Percentiles rank a stretch among this genome's conserved stretches.
Conservation (phyloP, 2,329 filamentous ascomycete species). For the Ciborinia camelliae region DNA sequence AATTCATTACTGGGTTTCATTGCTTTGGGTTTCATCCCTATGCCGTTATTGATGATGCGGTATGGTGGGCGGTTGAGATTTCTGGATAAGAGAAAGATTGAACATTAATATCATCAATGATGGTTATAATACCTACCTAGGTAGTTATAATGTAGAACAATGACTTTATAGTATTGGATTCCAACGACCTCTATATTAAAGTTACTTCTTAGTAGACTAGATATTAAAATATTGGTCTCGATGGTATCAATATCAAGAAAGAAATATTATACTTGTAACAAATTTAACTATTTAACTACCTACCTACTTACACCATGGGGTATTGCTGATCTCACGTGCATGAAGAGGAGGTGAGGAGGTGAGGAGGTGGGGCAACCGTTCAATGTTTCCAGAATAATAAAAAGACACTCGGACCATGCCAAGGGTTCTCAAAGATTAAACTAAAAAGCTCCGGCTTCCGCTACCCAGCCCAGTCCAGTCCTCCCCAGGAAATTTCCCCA, state of each 20-base stretch:
- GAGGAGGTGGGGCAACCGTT: background rate
- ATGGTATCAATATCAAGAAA: no score
- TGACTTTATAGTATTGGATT: no score
- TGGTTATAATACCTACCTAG: no score
- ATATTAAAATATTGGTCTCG: no score
- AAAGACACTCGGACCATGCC: constrained; percentile 3
- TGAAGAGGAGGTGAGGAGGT: constrained; percentile 1
- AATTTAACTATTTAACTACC: no score
- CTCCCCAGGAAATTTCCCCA: background rate
- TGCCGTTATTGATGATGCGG: background rate
- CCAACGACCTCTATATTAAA: no score
- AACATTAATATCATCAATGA: no score
- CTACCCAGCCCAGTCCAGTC: background rate
- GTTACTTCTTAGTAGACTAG: no score
- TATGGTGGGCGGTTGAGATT: background rate
- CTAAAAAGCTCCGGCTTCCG: constrained; percentile 7
- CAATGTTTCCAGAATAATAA: background rate
- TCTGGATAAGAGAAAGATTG: background rate
- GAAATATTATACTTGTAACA: no score
- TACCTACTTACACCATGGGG: background rate
- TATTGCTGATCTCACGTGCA: background rate
- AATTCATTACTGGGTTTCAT: constrained; percentile 48
- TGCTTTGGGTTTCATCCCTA: constrained; percentile 45
- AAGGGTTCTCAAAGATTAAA: background rate
- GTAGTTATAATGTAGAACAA: no score